phyloP scores from a whole-genome alignment of 768 basidiomycete genomes.

The Xerocomus brunneocitrinus region DNA sequence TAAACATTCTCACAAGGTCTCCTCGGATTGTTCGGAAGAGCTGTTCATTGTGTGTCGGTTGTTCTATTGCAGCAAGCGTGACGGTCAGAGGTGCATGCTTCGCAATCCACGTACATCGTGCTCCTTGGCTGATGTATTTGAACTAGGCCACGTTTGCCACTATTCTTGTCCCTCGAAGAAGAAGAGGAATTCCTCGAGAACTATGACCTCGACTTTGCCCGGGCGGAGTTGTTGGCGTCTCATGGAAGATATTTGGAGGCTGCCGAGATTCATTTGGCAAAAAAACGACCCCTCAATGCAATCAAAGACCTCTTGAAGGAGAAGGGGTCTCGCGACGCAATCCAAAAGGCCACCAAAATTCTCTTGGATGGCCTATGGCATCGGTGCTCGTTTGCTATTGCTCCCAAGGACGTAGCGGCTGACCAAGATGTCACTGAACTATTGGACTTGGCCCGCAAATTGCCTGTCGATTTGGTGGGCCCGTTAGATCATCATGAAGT shows the following conservation, averaged over 20 bases:
- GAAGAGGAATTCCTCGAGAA: constrained; percentile 54
- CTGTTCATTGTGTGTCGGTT: constrained; percentile 44
- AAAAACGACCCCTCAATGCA: constrained; percentile 46
- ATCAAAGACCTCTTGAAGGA: constrained; percentile 42
- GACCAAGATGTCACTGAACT: constrained; percentile 15
- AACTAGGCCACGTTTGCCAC: constrained; percentile 40
- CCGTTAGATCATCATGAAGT: constrained; percentile 10
- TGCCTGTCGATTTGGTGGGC: constrained; percentile 8
- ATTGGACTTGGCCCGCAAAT: constrained; percentile 21
- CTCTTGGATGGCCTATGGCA: constrained; percentile 45
- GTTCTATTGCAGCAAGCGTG: constrained; percentile 37
- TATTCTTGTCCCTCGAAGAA: constrained; percentile 52
- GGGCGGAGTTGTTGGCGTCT: constrained; percentile 40
- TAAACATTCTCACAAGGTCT: constrained; percentile 30
- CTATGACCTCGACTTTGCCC: constrained; percentile 47
- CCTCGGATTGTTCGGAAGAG: constrained; percentile 26
- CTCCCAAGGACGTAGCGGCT: constrained; percentile 2
- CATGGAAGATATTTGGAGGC: constrained; percentile 45
- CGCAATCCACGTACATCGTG: background rate
- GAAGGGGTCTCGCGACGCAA: constrained; percentile 20
- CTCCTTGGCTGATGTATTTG: background rate
- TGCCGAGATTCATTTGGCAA: constrained; percentile 45
- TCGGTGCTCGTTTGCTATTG: constrained; percentile 38
- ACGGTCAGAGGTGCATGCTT: constrained; percentile 16
- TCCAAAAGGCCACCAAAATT: constrained; percentile 34